A percentile compares a stretch with the other conserved stretches of the same genome.
phyloP scores from a whole-genome alignment of 768 basidiomycete genomes.

The Cytidiella melzeri region DNA sequence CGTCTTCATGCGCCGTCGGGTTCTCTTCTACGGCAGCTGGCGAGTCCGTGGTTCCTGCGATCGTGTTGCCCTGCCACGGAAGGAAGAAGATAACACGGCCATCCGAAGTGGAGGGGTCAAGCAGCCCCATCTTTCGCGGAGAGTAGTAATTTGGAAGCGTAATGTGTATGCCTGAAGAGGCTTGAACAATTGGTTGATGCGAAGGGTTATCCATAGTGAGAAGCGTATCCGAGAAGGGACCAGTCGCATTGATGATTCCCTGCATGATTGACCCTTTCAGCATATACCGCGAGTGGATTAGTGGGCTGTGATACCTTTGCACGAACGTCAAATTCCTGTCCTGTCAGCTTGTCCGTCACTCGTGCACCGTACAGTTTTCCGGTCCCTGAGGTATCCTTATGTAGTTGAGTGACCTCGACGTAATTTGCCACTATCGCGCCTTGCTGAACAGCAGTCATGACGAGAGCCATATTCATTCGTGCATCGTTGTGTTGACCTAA shows the following conservation, averaged over 20 bases:
- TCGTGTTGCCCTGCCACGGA: slow-evolving; percentile 97
- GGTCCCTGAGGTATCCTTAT: slow-evolving; percentile 45
- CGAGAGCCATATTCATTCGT: slow-evolving; percentile 93
- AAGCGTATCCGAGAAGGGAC: slow-evolving; percentile 85
- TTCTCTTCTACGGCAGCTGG: slow-evolving; percentile 66
- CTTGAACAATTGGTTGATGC: slow-evolving; percentile 84
- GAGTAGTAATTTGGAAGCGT: slow-evolving; percentile 97
- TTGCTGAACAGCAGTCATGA: slow-evolving; percentile 90
- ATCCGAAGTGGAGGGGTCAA: slow-evolving; percentile 93
- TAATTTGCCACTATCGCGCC: slow-evolving; percentile 89
- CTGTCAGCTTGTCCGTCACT: slow-evolving; percentile 77
- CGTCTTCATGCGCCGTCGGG: slow-evolving; percentile 84
- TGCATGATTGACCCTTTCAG: too few relatives aligned
- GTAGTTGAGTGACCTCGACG: slow-evolving; percentile 72
- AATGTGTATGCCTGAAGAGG: slow-evolving; percentile 92
- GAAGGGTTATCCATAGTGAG: slow-evolving; percentile 72
- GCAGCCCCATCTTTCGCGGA: slow-evolving; percentile 88
- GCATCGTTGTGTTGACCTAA: slow-evolving; percentile 97
- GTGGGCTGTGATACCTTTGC: slow-evolving; percentile 50
- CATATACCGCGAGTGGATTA: too few relatives aligned
- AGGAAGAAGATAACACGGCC: slow-evolving; percentile 99
- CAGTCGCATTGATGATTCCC: slow-evolving; percentile 96
- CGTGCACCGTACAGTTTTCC: slow-evolving; percentile 70
- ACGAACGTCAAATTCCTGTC: slow-evolving; percentile 74
- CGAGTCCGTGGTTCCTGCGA: slow-evolving; percentile 94